Percentiles rank a stretch among this genome's conserved stretches.
These are phyloP conservation scores for Kodamaea arcana DNA, from an alignment of 1,139 yeast species.

Conservation along the genomic window DNA sequence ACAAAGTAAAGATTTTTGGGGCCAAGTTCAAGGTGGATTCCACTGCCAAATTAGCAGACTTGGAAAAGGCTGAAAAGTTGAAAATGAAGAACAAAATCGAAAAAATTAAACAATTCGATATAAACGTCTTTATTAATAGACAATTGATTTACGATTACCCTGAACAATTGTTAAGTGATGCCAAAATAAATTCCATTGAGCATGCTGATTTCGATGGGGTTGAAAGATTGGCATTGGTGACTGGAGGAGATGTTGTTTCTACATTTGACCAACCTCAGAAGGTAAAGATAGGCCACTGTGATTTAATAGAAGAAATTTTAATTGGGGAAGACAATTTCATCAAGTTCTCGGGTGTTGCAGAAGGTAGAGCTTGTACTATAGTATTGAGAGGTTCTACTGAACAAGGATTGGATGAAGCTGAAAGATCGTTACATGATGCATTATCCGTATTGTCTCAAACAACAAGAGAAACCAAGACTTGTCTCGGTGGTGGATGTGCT, in stretches of 20 bases:
- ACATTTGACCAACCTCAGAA: constrained; percentile 91
- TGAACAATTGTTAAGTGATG: constrained; percentile 87
- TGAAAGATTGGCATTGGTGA: constrained; percentile 91
- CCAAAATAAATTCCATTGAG: constrained; percentile 86
- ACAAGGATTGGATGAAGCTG: constrained; percentile 94
- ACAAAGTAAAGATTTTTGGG: constrained; percentile 94
- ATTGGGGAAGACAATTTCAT: constrained; percentile 88
- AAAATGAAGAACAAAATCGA: constrained; percentile 91
- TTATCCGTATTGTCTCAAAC: constrained; percentile 93
- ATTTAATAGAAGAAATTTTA: constrained; percentile 80
- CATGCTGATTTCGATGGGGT: constrained; percentile 99
- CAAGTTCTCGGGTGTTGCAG: constrained; percentile 90
- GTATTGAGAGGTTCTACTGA: constrained; percentile 97
- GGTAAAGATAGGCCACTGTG: constrained; percentile 86
- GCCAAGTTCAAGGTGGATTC: constrained; percentile 97
- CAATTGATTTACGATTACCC: constrained; percentile 98
- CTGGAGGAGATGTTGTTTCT: constrained; percentile 97
- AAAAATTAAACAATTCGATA: constrained; percentile 76
- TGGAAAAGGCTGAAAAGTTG: constrained; percentile 91
- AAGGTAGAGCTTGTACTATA: constrained; percentile 95
- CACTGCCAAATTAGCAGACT: constrained; percentile 88
- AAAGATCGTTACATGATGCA: constrained; percentile 96
- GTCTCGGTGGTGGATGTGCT: constrained; percentile 96
- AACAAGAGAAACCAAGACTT: constrained; percentile 89
- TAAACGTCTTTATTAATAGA: constrained; percentile 89